A percentile compares a stretch with the other conserved stretches of the same genome.
These are phyloP conservation scores for Phytophthora aleatoria DNA, from an alignment of 352 stramenopile genomes.

Conservation along the genomic window DNA sequence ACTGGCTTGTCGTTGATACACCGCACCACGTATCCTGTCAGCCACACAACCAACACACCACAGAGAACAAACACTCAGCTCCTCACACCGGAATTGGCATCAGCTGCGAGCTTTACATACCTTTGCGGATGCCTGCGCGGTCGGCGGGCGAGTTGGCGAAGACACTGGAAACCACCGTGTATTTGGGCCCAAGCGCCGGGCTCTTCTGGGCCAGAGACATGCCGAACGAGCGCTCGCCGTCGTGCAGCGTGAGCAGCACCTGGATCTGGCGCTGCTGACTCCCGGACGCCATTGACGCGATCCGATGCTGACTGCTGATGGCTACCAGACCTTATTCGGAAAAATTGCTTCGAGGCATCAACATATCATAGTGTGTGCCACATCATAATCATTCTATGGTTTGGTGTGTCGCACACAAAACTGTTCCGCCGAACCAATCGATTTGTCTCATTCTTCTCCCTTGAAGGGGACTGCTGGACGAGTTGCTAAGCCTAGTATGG, in stretches of 20 bases:
- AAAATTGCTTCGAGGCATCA: background rate
- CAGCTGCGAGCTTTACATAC: slow-evolving; percentile 24
- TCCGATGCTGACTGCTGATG: slow-evolving; percentile 5
- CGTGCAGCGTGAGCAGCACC: slow-evolving; percentile 49
- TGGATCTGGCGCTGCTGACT: slow-evolving; percentile 24
- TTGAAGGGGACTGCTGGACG: background rate
- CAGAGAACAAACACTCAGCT: background rate
- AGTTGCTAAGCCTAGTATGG: slow-evolving; percentile 69
- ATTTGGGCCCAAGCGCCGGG: slow-evolving; percentile 24
- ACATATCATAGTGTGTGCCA: background rate
- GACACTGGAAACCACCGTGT: slow-evolving; percentile 59
- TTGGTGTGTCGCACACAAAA: background rate
- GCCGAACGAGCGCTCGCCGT: slow-evolving; percentile 64
- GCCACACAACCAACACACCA: background rate
- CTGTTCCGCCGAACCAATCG: slow-evolving; percentile 28
- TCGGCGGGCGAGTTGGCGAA: slow-evolving; percentile 57
- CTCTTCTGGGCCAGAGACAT: slow-evolving; percentile 64
- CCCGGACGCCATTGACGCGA: slow-evolving; percentile 9
- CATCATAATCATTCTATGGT: too few species aligned
- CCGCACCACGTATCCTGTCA: slow-evolving; percentile 48
- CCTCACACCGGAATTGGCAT: background rate
- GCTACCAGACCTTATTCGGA: slow-evolving; percentile 4
- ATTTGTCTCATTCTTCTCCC: slow-evolving; percentile 24
- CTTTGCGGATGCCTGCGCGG: slow-evolving; percentile 59
- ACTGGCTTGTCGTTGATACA: slow-evolving; percentile 45